These are phyloP conservation scores for Fusarium citri DNA, from an alignment of 2,329 filamentous ascomycete species.

Conservation along the genomic window DNA sequence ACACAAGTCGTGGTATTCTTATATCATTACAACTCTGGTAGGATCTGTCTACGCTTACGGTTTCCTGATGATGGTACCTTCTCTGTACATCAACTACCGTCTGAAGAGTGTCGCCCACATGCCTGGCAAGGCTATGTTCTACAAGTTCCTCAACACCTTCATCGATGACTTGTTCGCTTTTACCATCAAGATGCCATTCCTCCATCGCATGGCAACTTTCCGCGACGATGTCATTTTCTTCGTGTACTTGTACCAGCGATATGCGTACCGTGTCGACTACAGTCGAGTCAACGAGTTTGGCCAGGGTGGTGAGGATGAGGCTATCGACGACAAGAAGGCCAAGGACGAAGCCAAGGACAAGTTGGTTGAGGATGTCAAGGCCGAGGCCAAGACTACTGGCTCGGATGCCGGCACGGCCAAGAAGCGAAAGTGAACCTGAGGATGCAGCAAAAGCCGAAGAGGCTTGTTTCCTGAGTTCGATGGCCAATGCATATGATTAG, in stretches of 20 bases:
- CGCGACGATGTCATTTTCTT: slow-evolving; percentile 99
- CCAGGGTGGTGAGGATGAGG: slow-evolving; percentile 93
- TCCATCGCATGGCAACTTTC: slow-evolving; percentile 91
- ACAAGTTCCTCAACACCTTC: slow-evolving; percentile 98
- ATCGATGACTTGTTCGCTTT: slow-evolving; percentile 99
- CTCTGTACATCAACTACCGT: slow-evolving; percentile 98
- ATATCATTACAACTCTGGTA: slow-evolving; percentile 93
- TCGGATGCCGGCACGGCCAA: slow-evolving; percentile 59
- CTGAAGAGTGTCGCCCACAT: slow-evolving; percentile 96
- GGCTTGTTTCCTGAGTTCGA: neutral
- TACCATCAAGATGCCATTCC: slow-evolving; percentile 98
- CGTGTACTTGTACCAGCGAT: slow-evolving; percentile 94
- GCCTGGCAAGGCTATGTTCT: slow-evolving; percentile 95
- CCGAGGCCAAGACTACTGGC: slow-evolving; percentile 61
- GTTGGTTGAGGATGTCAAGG: slow-evolving; percentile 52
- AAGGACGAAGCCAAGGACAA: slow-evolving; percentile 55
- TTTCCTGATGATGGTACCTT: slow-evolving; percentile 99
- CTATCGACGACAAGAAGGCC: slow-evolving; percentile 75
- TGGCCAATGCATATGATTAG: neutral
- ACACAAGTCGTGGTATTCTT: slow-evolving; percentile 99
- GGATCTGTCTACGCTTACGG: slow-evolving; percentile 98
- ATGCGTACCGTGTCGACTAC: slow-evolving; percentile 92
- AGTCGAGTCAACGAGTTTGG: slow-evolving; percentile 96
- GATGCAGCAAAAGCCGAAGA: neutral
- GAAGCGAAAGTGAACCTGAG: slow-evolving; percentile 54